Evolutionary conservation across 2,329 filamentous ascomycete genomes (phyloP).

Genomic region (Trichoderma koningii): DNA sequence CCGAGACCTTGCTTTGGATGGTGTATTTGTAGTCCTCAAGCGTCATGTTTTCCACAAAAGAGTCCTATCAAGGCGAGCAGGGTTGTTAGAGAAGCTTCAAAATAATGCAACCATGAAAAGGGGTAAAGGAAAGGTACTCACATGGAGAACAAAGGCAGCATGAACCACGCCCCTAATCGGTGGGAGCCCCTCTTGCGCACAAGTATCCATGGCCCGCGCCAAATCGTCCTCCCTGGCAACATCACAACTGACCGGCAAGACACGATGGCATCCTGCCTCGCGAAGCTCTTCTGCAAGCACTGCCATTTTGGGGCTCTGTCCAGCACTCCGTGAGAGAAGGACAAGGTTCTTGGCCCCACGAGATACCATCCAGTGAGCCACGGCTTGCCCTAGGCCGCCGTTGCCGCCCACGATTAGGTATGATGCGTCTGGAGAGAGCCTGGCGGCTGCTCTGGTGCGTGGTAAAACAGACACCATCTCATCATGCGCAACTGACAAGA

Average conservation of each 20-base stretch:
- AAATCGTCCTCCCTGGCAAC: not conserved
- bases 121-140: no score
- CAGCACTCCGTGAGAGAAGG: not conserved
- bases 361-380: not conserved
- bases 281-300: not conserved
- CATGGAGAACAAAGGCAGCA: not conserved
- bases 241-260: constrained; percentile 1
- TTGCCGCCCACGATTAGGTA: not conserved
- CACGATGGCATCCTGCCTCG: not conserved
- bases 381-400: not conserved
- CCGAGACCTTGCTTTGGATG: constrained; percentile 4
- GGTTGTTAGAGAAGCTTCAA: no score
- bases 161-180: not conserved
- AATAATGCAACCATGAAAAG: not conserved
- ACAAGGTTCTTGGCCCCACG: not conserved
- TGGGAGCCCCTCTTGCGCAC: not conserved
- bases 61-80: no score
- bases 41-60: not conserved
- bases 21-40: not conserved
- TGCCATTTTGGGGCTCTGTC: not conserved
- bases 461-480: constrained; percentile 12
- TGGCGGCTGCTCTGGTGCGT: not conserved
- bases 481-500: constrained; percentile 23
- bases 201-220: not conserved
- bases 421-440: not conserved